A percentile compares a stretch with the other conserved stretches of the same genome.
Conservation (phyloP, 2,329 filamentous ascomycete species). For the Cyclaneusma minus region DNA sequence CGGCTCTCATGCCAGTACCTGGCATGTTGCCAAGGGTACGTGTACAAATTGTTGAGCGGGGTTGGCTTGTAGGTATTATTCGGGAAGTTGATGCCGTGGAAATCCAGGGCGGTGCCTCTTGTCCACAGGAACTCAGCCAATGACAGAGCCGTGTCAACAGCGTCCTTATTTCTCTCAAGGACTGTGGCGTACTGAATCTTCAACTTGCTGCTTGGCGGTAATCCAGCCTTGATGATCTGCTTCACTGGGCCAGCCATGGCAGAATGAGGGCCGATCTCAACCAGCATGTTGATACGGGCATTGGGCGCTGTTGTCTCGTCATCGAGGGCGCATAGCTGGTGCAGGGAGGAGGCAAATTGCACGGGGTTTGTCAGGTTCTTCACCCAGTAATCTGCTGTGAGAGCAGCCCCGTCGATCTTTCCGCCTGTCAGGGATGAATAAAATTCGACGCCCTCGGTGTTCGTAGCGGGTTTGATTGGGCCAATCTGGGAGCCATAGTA, state of each 20-base stretch:
- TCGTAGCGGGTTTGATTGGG: constrained; percentile 4
- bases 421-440: constrained; percentile 13
- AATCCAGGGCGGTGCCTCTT: constrained; percentile 27
- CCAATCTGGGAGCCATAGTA: constrained; percentile 10
- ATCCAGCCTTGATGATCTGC: constrained; percentile 19
- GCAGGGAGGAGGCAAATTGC: constrained; percentile 25
- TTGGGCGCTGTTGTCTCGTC: neutral
- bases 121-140: constrained; percentile 28
- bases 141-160: constrained; percentile 27
- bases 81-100: constrained; percentile 31
- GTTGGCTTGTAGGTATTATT: constrained; percentile 9
- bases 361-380: constrained; percentile 29
- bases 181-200: constrained; percentile 21
- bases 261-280: constrained; percentile 6
- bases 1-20: constrained; percentile 7
- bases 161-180: constrained; percentile 35
- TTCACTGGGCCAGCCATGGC: constrained; percentile 4
- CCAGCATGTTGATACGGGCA: constrained; percentile 6
- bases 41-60: constrained; percentile 5
- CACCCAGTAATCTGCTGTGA: constrained; percentile 28
- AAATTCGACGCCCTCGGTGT: constrained; percentile 7
- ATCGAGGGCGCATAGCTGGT: constrained; percentile 1
- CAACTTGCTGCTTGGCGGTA: no score
- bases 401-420: constrained; percentile 8
- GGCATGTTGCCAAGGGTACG: constrained; percentile 8